phyloP scores from a whole-genome alignment of 2,329 filamentous ascomycete species.

The Botrytis hyacinthi region DNA sequence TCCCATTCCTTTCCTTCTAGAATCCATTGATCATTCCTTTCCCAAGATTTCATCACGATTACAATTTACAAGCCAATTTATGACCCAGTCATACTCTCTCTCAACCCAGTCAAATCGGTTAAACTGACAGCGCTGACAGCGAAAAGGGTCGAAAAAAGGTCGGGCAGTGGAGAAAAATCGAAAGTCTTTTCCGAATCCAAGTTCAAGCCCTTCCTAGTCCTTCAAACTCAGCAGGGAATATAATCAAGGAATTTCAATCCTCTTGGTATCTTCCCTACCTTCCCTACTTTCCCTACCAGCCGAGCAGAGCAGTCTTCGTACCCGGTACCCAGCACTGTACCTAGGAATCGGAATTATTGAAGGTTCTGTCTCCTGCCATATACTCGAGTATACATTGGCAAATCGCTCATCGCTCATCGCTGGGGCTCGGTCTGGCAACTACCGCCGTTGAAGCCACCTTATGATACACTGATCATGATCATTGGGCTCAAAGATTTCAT shows the following conservation, averaged over 20 bases:
- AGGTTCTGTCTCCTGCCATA: neutral
- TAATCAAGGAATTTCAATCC: neutral
- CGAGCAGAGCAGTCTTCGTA: neutral
- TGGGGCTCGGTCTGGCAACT: neutral
- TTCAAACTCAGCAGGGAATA: neutral
- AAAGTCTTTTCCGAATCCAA: neutral
- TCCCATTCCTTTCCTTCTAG: neutral
- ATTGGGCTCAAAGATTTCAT: neutral
- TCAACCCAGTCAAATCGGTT: constrained; percentile 9
- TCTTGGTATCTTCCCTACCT: neutral
- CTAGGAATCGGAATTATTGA: neutral
- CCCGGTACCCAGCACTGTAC: neutral
- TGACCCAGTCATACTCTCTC: neutral
- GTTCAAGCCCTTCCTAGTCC: neutral
- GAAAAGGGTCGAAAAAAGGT: constrained; percentile 8
- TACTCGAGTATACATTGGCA: no score
- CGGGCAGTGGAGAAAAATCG: constrained; percentile 7
- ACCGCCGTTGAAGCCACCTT: neutral
- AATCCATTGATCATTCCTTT: constrained; percentile 1
- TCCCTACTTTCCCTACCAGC: neutral
- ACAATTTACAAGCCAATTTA: neutral
- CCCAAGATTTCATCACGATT: constrained; percentile 8
- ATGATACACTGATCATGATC: neutral
- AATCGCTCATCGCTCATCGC: neutral
- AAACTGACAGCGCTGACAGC: constrained; percentile 12